A percentile compares a stretch with the other conserved stretches of the same genome.
These are phyloP conservation scores for Xylogone sp. DNA, from an alignment of 2,329 filamentous ascomycete species.

Conservation along the genomic window DNA sequence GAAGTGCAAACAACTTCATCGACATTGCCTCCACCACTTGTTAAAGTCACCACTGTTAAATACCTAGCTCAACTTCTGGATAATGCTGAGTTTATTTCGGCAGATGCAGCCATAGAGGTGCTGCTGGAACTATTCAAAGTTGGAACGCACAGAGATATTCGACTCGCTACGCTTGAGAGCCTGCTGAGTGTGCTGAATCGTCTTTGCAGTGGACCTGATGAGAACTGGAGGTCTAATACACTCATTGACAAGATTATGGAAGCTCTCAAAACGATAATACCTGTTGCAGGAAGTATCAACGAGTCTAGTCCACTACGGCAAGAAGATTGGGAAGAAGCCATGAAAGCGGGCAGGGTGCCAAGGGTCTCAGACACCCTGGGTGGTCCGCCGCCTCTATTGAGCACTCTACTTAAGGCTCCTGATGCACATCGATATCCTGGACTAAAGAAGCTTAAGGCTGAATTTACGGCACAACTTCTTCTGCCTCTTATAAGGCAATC, in stretches of 20 bases:
- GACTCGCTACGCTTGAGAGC: constrained; percentile 28
- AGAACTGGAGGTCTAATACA: constrained; percentile 8
- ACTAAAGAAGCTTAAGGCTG: constrained; percentile 5
- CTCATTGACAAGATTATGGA: constrained; percentile 16
- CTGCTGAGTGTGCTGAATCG: constrained; percentile 26
- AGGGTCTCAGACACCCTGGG: constrained; percentile 15
- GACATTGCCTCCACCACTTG: constrained; percentile 6
- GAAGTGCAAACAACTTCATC: constrained; percentile 3
- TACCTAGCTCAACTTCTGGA: constrained; percentile 34
- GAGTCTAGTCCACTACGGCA: constrained; percentile 28
- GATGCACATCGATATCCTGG: neutral
- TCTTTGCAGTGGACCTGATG: constrained; percentile 10
- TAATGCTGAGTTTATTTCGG: constrained; percentile 28
- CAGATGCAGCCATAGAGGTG: constrained; percentile 24
- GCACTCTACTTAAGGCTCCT: constrained; percentile 5
- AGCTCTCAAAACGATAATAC: constrained; percentile 26
- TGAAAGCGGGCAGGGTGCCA: constrained; percentile 16
- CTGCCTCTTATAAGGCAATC: constrained; percentile 4
- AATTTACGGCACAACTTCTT: constrained; percentile 6
- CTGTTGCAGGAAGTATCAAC: constrained; percentile 30
- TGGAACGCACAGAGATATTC: constrained; percentile 33
- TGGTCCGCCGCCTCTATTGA: constrained; percentile 7
- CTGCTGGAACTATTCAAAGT: constrained; percentile 26
- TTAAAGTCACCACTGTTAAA: constrained; percentile 40
- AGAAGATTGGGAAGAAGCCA: constrained; percentile 27